Evolutionary conservation across 495 filamentous ascomycete species (phyloP).

Genomic region (Viridothelium virens): DNA sequence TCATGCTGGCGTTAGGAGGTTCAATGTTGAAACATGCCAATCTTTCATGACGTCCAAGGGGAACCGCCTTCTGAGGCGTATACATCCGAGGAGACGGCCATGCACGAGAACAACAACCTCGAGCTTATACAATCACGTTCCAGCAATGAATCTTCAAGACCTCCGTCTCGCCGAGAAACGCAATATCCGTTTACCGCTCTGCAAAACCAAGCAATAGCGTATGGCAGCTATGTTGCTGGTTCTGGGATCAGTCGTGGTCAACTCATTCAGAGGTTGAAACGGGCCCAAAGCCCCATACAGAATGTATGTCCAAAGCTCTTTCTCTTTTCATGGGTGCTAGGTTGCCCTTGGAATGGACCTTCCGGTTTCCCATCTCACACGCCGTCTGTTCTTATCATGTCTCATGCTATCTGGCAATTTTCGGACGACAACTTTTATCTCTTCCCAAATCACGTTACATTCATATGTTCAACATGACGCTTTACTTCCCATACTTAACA

Average conservation of each 20-base stretch:
- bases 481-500: no score
- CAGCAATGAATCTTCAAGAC: background rate
- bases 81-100: background rate
- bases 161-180: background rate
- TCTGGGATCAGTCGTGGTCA: constrained; percentile 47
- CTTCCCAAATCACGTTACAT: background rate
- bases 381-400: background rate
- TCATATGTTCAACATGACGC: background rate
- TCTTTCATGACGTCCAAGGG: constrained; percentile 7
- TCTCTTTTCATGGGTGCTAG: background rate
- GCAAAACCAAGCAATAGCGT: background rate
- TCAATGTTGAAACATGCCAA: constrained; percentile 1
- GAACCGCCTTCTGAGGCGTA: background rate
- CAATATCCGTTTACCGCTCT: constrained; percentile 8
- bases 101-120: background rate
- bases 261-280: constrained; percentile 79
- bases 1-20: background rate
- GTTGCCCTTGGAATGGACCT: background rate
- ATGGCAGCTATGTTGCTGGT: background rate
- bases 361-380: background rate
- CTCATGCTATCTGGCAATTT: background rate
- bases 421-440: background rate
- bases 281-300: constrained; percentile 71
- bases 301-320: constrained; percentile 16
- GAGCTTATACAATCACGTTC: background rate